Base-by-base conservation (phyloP, 2,329 filamentous ascomycete genomes). In the Davidsoniella neocaledoniae region DNA sequence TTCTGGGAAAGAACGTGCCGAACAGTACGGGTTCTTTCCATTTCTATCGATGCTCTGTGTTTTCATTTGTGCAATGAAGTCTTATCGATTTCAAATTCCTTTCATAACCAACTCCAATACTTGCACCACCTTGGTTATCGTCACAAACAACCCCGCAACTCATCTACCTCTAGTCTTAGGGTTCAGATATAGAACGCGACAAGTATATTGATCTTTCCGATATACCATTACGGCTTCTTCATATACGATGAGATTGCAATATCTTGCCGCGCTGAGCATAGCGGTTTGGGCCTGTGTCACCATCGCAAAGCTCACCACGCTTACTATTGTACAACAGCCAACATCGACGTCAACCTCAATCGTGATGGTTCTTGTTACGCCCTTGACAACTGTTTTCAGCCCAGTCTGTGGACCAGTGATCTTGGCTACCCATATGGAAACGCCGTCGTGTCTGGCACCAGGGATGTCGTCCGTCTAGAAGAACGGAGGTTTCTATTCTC, bases 401-500 rank as follows among this genome's bases (percentile, higher is more conserved):
- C 51, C 51, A 5, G 39, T 45, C 2, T 53, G 48, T 43, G 51
- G 51, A 7, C 25, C 48, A 3, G 23, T 53, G 14, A 50, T 53
- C 9, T 25, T 43, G 9, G 48, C 36, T 3, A 29, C 26, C 10
- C 48, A 50, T 21, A 50, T 50, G 40, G 17, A 41, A 10, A 39
- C n/a, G 16, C 38, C 51, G 5, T 43, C 19, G 9, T 55, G 54
- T 37, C 36, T 51, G 2, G 45, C 52, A 1, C 45, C 43, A 5
- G 54, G 48, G n/a, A 47, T 54, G 39, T 33, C 47, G 12, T 52
- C 52, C 7, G 52, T 60, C 1, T 62, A 60, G 60, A 17, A 36
- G 8, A 53, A 51, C 5, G 54, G 55, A 7, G 59, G 60, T 2
- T 61, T 59, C 49, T 61, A 59, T 51, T 62, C 59, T 5, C 60